phyloP scores from a whole-genome alignment of 179 eudicot genomes.

The Beta lomatogona region DNA sequence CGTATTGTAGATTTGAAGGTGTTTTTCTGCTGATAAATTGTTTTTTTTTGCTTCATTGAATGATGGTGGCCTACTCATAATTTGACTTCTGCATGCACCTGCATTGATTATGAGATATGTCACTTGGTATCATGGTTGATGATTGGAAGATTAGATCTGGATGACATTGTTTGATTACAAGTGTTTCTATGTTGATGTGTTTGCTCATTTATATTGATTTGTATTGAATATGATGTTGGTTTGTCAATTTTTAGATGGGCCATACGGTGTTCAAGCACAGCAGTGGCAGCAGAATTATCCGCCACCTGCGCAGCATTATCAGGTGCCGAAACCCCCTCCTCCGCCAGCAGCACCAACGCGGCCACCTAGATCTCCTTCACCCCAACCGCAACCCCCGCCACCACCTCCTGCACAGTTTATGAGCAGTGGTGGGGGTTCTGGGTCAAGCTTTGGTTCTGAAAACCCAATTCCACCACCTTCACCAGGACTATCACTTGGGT shows the following conservation, averaged over 20 bases:
- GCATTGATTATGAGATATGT: too few relatives aligned
- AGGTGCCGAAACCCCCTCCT: conserved; percentile 48
- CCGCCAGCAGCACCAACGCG: conserved; percentile 53
- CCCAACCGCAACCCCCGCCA: conserved; percentile 35
- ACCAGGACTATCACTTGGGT: conserved; percentile 68
- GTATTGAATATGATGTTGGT: conserved; percentile 12
- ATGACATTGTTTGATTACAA: too few relatives aligned
- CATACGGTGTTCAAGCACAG: conserved; percentile 36
- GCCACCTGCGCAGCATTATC: conserved; percentile 36
- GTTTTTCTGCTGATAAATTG: not conserved
- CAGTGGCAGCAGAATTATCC: conserved; percentile 47
- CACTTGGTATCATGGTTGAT: not conserved
- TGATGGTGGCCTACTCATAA: not conserved
- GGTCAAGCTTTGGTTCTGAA: conserved; percentile 70
- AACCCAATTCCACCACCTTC: conserved; percentile 67
- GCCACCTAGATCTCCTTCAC: conserved; percentile 54
- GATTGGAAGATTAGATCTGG: conserved; percentile 5
- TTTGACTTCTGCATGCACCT: too few relatives aligned
- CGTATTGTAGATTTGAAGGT: not conserved
- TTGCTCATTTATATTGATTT: not conserved
- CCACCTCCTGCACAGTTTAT: conserved; percentile 53
- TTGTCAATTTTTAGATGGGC: conserved; percentile 37
- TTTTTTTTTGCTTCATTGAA: not conserved
- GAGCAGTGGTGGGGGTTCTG: conserved; percentile 87
- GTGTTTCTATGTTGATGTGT: too few relatives aligned